Base-by-base conservation (phyloP, 2,329 filamentous ascomycete species). In the Ascochyta viciae-villosae region DNA sequence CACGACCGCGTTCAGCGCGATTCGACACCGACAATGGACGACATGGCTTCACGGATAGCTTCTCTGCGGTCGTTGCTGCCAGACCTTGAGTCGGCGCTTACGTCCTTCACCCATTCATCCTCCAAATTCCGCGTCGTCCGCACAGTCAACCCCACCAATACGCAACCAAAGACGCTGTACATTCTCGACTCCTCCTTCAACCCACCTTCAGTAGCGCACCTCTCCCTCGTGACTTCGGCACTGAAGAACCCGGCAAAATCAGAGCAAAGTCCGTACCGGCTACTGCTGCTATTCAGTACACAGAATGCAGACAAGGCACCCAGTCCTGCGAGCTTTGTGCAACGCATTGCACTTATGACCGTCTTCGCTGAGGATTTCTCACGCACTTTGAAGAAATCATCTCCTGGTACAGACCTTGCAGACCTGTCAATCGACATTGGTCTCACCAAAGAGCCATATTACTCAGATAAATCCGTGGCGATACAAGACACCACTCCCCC, bases 401-500 rank as follows among this genome's bases (percentile, higher is more conserved):
- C 50, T 41, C 15, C 53, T 4, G 22, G 55, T 29, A 34, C 54
- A 33, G 42, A 50, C 3, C 26, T 60, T 6, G 33, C 58, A 15
- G 50, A 70, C 35, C 48, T 80, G 0, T 62, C 77, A 2, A 77
- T 83, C 16, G 90, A 93, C 62, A 82, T 94, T 34, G 89, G 82
- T 1, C 81, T 95, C 1, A 91, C 89, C 0, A 89, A 83, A 33
- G 81, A 84, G 65, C 88, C 90, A 0, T 92, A 88, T 70, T 95
- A 94, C 66, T 85, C 86, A 54, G 87, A 88, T 67, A 94, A 94
- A 76, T 85, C 86, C 7, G 63, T 68, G 12, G 85, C 85, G 1
- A 86, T 93, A 26, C 76, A 80, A 0, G 76, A 77, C 49, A 68
- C 62, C 38, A 52, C 39, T 12, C 68, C 76, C 15, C 70, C 66